These are phyloP conservation scores for Ganoderma lingzhi DNA, from an alignment of 1,284 basidiomycete genomes.

Conservation along the genomic window DNA sequence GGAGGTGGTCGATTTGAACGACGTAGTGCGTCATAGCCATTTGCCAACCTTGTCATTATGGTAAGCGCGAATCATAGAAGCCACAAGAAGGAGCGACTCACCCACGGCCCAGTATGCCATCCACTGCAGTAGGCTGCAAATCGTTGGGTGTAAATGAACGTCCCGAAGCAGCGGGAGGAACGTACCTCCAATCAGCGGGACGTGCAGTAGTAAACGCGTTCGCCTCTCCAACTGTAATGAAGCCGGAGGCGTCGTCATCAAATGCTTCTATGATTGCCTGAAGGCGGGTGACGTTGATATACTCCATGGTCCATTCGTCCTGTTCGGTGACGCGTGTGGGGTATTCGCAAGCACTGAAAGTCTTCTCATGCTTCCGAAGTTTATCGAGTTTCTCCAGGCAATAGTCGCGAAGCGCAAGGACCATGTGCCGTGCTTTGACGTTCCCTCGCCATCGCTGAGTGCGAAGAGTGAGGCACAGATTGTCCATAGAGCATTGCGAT, in stretches of 20 bases:
- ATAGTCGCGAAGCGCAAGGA: constrained; percentile 46
- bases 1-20: constrained; percentile 30
- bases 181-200: constrained; percentile 37
- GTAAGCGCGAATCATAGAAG: not conserved
- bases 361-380: constrained; percentile 22
- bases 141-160: not conserved
- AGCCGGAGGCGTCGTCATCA: constrained; percentile 58
- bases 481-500: not conserved
- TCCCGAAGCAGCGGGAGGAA: not conserved
- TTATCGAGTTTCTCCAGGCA: constrained; percentile 40
- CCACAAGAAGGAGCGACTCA: not conserved
- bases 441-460: constrained; percentile 45
- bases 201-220: constrained; percentile 48
- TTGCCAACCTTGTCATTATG: constrained; percentile 29
- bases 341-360: constrained; percentile 25
- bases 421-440: constrained; percentile 46
- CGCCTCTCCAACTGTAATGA: constrained; percentile 54
- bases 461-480: not conserved
- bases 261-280: constrained; percentile 57
- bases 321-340: constrained; percentile 21
- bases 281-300: constrained; percentile 51
- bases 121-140: constrained; percentile 36
- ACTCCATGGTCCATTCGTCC: constrained; percentile 53
- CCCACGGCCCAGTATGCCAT: constrained; percentile 40
- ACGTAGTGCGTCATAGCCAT: constrained; percentile 33